Conservation (phyloP, 345 rosid species). For the Hevea brasiliensis region DNA sequence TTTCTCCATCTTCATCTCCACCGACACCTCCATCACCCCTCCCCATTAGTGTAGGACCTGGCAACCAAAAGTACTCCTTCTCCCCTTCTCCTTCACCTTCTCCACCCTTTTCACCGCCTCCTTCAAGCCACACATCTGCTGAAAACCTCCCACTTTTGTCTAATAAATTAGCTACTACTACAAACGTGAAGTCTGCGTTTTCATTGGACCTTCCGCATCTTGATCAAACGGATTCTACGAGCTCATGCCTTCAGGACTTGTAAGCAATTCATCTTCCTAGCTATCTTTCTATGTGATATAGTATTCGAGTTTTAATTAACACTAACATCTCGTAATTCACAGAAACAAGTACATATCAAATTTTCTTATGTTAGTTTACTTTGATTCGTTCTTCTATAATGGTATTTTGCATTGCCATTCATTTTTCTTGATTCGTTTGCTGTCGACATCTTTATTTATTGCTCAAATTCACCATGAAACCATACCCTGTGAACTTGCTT, state of each 20-base stretch:
- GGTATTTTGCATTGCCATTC: neutral
- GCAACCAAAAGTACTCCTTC: constrained; percentile 40
- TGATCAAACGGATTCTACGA: constrained; percentile 12
- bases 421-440: neutral
- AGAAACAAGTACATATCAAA: no score
- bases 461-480: no score
- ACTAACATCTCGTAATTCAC: neutral
- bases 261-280: constrained; percentile 25
- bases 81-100: constrained; percentile 44
- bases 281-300: neutral
- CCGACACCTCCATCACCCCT: constrained; percentile 65
- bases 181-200: constrained; percentile 30
- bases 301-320: no score
- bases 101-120: constrained; percentile 48
- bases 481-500: no score
- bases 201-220: constrained; percentile 34
- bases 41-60: constrained; percentile 54
- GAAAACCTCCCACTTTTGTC: constrained; percentile 45
- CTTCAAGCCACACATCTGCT: constrained; percentile 29
- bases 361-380: neutral
- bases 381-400: neutral
- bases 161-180: constrained; percentile 16
- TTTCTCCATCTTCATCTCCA: constrained; percentile 43
- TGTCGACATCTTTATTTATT: neutral
- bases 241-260: constrained; percentile 50